Base-by-base conservation (phyloP, 116 monocot genomes). In the Zostera marina region DNA sequence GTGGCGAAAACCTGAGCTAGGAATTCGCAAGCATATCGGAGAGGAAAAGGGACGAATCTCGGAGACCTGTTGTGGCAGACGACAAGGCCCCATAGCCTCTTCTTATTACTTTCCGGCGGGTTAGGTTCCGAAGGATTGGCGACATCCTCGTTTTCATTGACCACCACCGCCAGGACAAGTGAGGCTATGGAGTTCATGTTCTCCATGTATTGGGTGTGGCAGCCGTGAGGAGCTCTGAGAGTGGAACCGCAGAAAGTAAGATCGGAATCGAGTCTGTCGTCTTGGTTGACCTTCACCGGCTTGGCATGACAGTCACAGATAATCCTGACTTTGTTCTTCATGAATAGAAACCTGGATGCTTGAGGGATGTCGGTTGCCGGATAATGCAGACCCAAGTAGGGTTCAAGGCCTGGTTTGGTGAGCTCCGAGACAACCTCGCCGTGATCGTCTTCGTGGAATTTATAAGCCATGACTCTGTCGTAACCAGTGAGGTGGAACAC, bases 301-400 rank as follows among this genome's bases (percentile, higher is more conserved):
- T 62, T 65, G 21, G 82, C 82, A 42, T 60, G 69, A 51, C 94
- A 96, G 53, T 96, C 89, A 42, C 85, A 88, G 68, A 89, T 96
- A 77, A 96, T 85, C 44, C 94, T 62, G 19, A 96, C 89, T 68
- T 88, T 88, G 55, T 85, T 89, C 71, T 96, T 96, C 89, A 89
- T 77, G 59, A 96, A 96, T 23, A 96, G 68, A 65, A 96, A 96
- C 47, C 94, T 79, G 7, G 94, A 79, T 6, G 89, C 94, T 68
- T 88, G 94, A 6, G 89, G 94, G 9, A 96, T 96, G 58, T 96
- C 94, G 4, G 94, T 96, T 48, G 94, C 94, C 0, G 94, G 94
- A 54, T 88, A 96, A 62, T 96, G 94, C 62, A 96, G 56, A 2
- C 94, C 89, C 22, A 85, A 70, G 55, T 85, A 89, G 8, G 94